Evolutionary conservation across 1,284 basidiomycete species (phyloP).

Genomic region (Blastosporella zonata): DNA sequence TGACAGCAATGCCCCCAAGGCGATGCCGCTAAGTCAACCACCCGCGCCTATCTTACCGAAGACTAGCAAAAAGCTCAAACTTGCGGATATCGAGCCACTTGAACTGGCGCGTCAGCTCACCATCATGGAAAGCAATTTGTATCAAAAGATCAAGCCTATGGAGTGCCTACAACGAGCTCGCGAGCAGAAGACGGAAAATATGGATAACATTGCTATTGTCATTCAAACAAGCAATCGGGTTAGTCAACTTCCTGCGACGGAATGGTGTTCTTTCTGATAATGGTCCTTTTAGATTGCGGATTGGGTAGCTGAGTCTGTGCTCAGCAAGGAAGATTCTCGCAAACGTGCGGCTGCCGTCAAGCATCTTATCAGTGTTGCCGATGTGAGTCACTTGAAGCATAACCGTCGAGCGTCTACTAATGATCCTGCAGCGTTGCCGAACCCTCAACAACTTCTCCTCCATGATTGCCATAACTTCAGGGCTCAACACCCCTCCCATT

Average conservation of each 20-base stretch:
- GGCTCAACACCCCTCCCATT: slow-evolving; percentile 92
- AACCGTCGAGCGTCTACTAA: slow-evolving; percentile 11
- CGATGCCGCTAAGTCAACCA: slow-evolving; percentile 53
- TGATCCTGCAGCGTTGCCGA: slow-evolving; percentile 74
- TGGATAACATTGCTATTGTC: slow-evolving; percentile 84
- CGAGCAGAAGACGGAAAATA: slow-evolving; percentile 69
- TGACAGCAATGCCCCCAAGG: slow-evolving; percentile 50
- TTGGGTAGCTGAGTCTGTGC: slow-evolving; percentile 92
- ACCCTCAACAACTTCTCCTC: slow-evolving; percentile 92
- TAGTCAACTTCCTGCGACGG: slow-evolving; percentile 21
- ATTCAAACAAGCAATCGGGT: slow-evolving; percentile 93
- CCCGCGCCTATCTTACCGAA: slow-evolving; percentile 81
- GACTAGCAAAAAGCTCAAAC: slow-evolving; percentile 71
- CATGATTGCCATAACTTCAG: slow-evolving; percentile 94
- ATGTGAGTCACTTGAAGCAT: slow-evolving; percentile 56
- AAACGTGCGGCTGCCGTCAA: slow-evolving; percentile 82
- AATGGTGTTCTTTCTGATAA: neutral
- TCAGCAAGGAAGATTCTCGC: slow-evolving; percentile 84
- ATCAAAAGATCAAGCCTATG: slow-evolving; percentile 85
- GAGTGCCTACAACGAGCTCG: slow-evolving; percentile 86
- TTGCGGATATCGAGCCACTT: slow-evolving; percentile 86
- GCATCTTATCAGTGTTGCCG: slow-evolving; percentile 91
- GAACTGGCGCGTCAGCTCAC: slow-evolving; percentile 95
- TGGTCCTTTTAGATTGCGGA: slow-evolving; percentile 67
- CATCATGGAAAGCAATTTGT: slow-evolving; percentile 86